Percentiles rank a stretch among this genome's conserved stretches.
Evolutionary conservation across 129 eudicot genomes (phyloP).

Genomic region (Oenanthe sinensis): DNA sequence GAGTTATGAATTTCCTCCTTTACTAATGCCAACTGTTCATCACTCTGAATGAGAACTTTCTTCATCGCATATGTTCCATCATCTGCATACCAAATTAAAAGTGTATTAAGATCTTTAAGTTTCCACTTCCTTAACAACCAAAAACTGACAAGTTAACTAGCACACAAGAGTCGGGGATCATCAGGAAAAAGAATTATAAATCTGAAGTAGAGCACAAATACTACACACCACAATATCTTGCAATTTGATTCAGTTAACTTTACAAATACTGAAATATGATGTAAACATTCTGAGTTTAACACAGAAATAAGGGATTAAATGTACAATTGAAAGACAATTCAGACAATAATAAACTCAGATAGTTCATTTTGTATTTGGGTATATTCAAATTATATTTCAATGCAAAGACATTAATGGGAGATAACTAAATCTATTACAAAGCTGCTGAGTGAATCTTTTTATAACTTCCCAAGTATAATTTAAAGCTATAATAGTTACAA

Average conservation of each 20-base stretch:
- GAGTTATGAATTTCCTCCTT: slow-evolving; percentile 91
- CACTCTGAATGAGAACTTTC: slow-evolving; percentile 83
- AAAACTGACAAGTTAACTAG: background rate
- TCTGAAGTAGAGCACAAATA: background rate
- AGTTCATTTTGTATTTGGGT: background rate
- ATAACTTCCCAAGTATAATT: background rate
- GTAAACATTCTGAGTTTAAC: background rate
- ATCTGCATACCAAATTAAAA: slow-evolving; percentile 31
- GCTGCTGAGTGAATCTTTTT: background rate
- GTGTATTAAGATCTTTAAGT: background rate
- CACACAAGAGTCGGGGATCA: background rate
- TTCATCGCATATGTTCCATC: slow-evolving; percentile 99
- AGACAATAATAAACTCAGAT: background rate
- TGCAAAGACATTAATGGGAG: background rate
- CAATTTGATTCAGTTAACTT: background rate
- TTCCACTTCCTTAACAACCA: slow-evolving; percentile 1
- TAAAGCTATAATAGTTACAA: background rate
- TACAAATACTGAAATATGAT: background rate
- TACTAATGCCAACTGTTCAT: slow-evolving; percentile 80
- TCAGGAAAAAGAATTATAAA: background rate
- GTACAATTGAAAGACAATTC: background rate
- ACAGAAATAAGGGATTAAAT: background rate
- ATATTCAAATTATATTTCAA: background rate
- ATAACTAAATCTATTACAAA: background rate
- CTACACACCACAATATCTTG: background rate